These are phyloP conservation scores for Coprinellus aureogranulatus DNA, from an alignment of 768 basidiomycete genomes.

Conservation along the genomic window DNA sequence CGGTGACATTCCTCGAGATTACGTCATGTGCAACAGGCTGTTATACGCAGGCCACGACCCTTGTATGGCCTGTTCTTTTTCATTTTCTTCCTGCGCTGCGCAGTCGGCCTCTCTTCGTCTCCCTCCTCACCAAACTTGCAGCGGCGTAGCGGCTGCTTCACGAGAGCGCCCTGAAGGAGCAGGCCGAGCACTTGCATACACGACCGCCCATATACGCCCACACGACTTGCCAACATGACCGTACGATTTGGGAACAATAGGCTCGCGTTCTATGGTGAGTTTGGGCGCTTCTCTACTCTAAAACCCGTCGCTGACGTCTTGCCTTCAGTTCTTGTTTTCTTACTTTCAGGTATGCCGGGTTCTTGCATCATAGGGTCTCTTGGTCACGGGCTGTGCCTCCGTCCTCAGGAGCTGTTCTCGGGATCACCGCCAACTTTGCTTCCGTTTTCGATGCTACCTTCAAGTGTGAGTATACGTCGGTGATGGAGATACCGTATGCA, in stretches of 20 bases:
- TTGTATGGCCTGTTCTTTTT: not conserved
- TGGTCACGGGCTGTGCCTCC: not conserved
- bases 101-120: not conserved
- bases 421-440: constrained; percentile 67
- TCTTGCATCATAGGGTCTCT: not conserved
- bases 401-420: constrained; percentile 52
- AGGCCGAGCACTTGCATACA: not conserved
- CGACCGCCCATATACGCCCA: not conserved
- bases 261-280: constrained; percentile 50
- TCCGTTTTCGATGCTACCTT: constrained; percentile 23
- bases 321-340: constrained; percentile 39
- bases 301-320: constrained; percentile 1
- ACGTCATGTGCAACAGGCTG: not conserved
- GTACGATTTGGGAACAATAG: constrained; percentile 59
- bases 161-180: not conserved
- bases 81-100: not conserved
- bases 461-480: not conserved
- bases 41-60: not conserved
- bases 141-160: not conserved
- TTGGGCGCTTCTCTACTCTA: constrained; percentile 3
- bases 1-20: not conserved
- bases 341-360: constrained; percentile 39
- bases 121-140: not conserved
- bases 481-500: not conserved
- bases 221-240: constrained; percentile 44